A percentile compares a stretch with the other conserved stretches of the same genome.
phyloP scores from a whole-genome alignment of 768 basidiomycete species.

The Multifurca ochricompacta region DNA sequence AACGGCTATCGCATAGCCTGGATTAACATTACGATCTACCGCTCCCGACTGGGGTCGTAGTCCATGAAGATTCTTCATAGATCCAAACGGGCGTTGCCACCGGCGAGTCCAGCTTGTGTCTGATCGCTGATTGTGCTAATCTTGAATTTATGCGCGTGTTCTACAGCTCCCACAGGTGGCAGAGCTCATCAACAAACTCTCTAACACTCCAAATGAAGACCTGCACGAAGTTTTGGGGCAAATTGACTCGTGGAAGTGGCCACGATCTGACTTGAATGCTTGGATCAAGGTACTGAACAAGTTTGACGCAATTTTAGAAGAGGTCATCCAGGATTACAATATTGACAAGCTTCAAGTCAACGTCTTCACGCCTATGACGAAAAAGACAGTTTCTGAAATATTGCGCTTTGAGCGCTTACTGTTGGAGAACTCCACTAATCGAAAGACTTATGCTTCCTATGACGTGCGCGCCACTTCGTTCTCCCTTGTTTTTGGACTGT shows the following conservation, averaged over 20 bases:
- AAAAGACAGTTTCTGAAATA: slow-evolving; percentile 70
- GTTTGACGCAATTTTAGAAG: slow-evolving; percentile 85
- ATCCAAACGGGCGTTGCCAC: slow-evolving; percentile 72
- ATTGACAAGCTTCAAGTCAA: slow-evolving; percentile 79
- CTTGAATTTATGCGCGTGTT: slow-evolving; percentile 21
- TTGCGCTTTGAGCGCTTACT: slow-evolving; percentile 83
- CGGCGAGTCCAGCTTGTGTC: slow-evolving; percentile 42
- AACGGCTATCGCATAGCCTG: slow-evolving; percentile 1
- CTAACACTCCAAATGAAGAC: slow-evolving; percentile 60
- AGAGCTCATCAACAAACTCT: slow-evolving; percentile 67
- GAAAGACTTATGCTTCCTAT: slow-evolving; percentile 94
- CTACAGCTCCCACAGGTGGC: slow-evolving; percentile 69
- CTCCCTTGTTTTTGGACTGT: background rate
- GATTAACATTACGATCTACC: background rate
- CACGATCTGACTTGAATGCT: slow-evolving; percentile 90
- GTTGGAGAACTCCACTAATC: slow-evolving; percentile 94
- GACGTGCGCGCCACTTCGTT: slow-evolving; percentile 59
- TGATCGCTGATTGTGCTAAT: slow-evolving; percentile 9
- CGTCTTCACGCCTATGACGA: slow-evolving; percentile 66
- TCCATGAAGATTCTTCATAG: slow-evolving; percentile 85
- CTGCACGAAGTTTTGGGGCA: slow-evolving; percentile 57
- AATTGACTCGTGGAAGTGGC: slow-evolving; percentile 87
- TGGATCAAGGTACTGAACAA: slow-evolving; percentile 97
- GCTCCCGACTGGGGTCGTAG: slow-evolving; percentile 41
- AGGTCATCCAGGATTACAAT: slow-evolving; percentile 74